Percentiles rank a stretch among this genome's conserved stretches.
phyloP scores from a whole-genome alignment of 116 monocot species.

The Dioscorea cayenensis region DNA sequence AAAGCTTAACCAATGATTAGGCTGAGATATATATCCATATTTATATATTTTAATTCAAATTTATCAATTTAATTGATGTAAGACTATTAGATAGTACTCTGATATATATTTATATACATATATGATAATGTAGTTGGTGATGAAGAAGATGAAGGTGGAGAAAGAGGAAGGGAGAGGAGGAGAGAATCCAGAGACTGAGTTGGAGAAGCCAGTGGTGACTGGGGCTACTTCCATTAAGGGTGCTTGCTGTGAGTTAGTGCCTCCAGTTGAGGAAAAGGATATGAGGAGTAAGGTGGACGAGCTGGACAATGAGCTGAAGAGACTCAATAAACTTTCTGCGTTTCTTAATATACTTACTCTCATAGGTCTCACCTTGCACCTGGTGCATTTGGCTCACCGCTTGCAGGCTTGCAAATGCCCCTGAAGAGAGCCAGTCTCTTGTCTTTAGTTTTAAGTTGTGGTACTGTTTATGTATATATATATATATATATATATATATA shows the following conservation, averaged over 20 bases:
- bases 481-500: too few relatives aligned
- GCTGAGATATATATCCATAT: too few relatives aligned
- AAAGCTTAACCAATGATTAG: too few relatives aligned
- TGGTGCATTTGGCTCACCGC: slow-evolving; percentile 44
- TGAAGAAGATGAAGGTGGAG: slow-evolving; percentile 79
- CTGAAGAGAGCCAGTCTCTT: too few relatives aligned
- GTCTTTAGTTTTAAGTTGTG: too few relatives aligned
- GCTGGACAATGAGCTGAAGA: slow-evolving; percentile 46
- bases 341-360: slow-evolving; percentile 50
- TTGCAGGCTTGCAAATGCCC: slow-evolving; percentile 5
- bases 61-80: not conserved
- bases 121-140: slow-evolving; percentile 34
- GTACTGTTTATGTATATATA: too few relatives aligned
- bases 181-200: slow-evolving; percentile 13
- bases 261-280: slow-evolving; percentile 4
- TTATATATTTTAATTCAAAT: too few relatives aligned
- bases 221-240: not conserved
- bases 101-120: not conserved
- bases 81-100: too few relatives aligned
- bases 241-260: slow-evolving; percentile 1
- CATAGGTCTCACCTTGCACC: slow-evolving; percentile 73
- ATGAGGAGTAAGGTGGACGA: slow-evolving; percentile 21
- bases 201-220: slow-evolving; percentile 18
- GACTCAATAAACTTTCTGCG: slow-evolving; percentile 59
- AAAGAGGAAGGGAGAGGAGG: slow-evolving; percentile 79